These are phyloP conservation scores for Penicillium concentricum DNA, from an alignment of 2,329 filamentous ascomycete genomes.

Conservation along the genomic window DNA sequence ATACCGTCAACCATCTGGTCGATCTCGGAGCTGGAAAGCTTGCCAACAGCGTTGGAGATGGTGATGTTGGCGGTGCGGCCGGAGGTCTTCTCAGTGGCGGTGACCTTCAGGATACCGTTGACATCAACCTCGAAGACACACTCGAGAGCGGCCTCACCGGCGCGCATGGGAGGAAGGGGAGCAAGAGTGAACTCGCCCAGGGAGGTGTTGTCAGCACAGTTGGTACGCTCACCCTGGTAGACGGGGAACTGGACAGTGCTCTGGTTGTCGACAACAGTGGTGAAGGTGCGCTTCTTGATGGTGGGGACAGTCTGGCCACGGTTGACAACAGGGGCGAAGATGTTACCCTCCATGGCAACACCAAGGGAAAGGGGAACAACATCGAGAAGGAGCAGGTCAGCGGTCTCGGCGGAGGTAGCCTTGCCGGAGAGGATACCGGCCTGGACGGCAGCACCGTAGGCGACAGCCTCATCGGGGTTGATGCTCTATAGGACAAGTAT, in stretches of 20 bases:
- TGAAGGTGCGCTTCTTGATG: conserved; percentile 86
- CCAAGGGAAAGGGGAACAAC: conserved; percentile 94
- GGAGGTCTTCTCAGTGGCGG: conserved; percentile 97
- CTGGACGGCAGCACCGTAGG: conserved; percentile 97
- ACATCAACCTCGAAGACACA: conserved; percentile 99
- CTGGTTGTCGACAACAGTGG: conserved; percentile 67
- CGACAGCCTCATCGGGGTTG: conserved; percentile 99
- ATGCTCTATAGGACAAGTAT: conserved; percentile 60
- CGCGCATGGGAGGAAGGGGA: conserved; percentile 81
- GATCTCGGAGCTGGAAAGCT: conserved; percentile 91
- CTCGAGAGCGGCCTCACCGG: conserved; percentile 94
- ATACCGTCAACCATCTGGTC: conserved; percentile 92
- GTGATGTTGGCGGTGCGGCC: conserved; percentile 99
- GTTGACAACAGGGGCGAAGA: conserved; percentile 90
- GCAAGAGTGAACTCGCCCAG: conserved; percentile 96
- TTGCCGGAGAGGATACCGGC: conserved; percentile 98
- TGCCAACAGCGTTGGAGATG: conserved; percentile 98
- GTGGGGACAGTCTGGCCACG: conserved; percentile 74
- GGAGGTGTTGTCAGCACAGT: conserved; percentile 98
- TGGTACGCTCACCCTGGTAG: conserved; percentile 94
- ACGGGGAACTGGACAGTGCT: conserved; percentile 88
- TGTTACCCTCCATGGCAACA: conserved; percentile 99
- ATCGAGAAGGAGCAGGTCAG: conserved; percentile 92
- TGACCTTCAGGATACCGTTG: conserved; percentile 99
- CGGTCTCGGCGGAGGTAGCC: conserved; percentile 91